Evolutionary conservation across 441 rosid species (phyloP).

Genomic region (Daphne laureola): DNA sequence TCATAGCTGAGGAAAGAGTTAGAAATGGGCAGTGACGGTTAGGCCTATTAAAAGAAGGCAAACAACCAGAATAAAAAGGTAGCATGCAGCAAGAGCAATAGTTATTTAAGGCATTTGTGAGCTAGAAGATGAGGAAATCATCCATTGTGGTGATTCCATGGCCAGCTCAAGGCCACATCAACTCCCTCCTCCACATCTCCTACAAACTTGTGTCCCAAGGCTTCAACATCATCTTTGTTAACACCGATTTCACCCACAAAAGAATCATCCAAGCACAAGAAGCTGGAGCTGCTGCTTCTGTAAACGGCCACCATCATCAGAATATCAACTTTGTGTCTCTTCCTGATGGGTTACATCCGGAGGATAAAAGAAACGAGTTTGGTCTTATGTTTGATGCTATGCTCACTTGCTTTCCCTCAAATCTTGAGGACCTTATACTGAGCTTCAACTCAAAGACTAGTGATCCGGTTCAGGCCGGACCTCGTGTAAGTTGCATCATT

Average conservation of each 20-base stretch:
- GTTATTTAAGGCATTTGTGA: no score
- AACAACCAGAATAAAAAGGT: no score
- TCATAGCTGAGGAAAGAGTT: no score
- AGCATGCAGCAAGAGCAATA: no score
- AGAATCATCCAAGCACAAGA: conserved; percentile 18
- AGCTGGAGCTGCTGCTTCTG: neutral
- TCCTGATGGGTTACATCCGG: conserved; percentile 36
- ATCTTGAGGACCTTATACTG: conserved; percentile 32
- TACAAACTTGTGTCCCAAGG: conserved; percentile 21
- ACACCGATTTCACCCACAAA: conserved; percentile 27
- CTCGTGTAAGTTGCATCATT: no score
- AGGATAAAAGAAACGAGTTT: conserved; percentile 24
- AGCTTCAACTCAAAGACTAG: conserved; percentile 17
- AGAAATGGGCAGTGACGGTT: no score
- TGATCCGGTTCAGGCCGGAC: no score
- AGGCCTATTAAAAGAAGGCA: no score
- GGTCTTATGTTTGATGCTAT: conserved; percentile 33
- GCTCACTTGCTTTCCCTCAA: conserved; percentile 28
- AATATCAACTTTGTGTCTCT: conserved; percentile 32
- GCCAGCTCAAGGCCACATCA: conserved; percentile 49
- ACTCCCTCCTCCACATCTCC: conserved; percentile 41
- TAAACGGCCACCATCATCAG: no score
- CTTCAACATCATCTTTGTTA: conserved; percentile 29
- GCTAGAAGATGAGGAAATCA: conserved; percentile 1
- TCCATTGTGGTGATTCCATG: conserved; percentile 44